Conservation (phyloP, 176 grass and related monocot species). For the Pontederia crassipes region DNA sequence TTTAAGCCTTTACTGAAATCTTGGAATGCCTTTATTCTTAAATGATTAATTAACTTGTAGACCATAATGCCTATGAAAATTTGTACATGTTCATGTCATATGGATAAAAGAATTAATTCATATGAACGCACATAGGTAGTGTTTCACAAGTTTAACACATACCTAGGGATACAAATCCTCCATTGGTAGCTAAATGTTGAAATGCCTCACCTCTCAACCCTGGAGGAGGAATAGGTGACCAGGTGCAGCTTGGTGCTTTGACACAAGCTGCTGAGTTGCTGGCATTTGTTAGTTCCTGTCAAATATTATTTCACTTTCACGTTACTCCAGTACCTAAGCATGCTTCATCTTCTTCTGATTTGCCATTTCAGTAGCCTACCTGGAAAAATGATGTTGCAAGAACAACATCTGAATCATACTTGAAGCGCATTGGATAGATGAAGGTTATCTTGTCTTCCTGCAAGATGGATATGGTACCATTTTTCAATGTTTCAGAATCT, state of each 20-base stretch:
- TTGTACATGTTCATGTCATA: too few relatives aligned
- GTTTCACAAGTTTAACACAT: not conserved
- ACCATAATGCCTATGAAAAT: too few relatives aligned
- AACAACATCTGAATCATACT: constrained; percentile 68
- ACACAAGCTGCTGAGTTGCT: constrained; percentile 25
- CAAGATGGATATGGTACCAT: constrained; percentile 5
- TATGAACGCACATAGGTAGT: too few relatives aligned
- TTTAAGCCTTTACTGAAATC: too few relatives aligned
- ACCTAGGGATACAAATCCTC: constrained; percentile 87
- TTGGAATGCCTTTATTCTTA: too few relatives aligned
- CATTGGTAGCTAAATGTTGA: constrained; percentile 69
- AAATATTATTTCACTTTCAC: constrained; percentile 3
- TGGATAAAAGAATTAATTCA: too few relatives aligned
- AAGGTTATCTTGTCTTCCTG: constrained; percentile 48
- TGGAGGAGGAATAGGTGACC: constrained; percentile 81
- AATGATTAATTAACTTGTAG: too few relatives aligned
- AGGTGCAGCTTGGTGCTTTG: constrained; percentile 50
- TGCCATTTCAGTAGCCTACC: constrained; percentile 22
- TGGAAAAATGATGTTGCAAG: constrained; percentile 82
- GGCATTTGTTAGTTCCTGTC: constrained; percentile 60
- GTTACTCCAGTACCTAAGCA: not conserved
- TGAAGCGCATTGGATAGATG: constrained; percentile 80
- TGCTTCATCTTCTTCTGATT: not conserved
- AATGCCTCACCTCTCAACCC: constrained; percentile 66
- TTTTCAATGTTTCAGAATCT: not conserved